phyloP scores from a whole-genome alignment of 2,329 filamentous ascomycete genomes.

The Clonostachys sp. region DNA sequence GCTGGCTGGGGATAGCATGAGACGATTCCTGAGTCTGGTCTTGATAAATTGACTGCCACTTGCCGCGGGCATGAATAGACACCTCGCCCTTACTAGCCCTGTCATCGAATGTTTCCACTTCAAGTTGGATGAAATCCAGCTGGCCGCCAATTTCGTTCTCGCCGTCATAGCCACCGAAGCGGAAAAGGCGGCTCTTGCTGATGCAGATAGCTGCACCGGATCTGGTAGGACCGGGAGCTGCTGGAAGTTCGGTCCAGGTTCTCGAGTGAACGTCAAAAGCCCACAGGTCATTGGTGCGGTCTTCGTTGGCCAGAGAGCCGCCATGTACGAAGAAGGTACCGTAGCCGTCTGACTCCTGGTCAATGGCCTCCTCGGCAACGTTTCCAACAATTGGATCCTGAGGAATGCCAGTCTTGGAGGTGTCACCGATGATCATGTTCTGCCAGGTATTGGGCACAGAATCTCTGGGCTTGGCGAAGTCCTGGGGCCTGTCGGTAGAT shows the following conservation, averaged over 20 bases:
- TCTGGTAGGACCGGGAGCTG: conserved; percentile 62
- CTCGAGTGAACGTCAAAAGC: conserved; percentile 62
- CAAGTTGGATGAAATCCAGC: conserved; percentile 61
- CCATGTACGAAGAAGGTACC: conserved; percentile 74
- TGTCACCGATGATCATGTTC: conserved; percentile 52
- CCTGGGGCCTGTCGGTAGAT: conserved; percentile 50
- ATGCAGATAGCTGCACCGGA: conserved; percentile 66
- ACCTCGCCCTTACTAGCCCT: conserved; percentile 41
- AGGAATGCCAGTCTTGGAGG: conserved; percentile 49
- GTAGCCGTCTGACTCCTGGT: conserved; percentile 57
- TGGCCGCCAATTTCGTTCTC: conserved; percentile 63
- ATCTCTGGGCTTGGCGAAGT: conserved; percentile 30
- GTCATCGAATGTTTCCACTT: conserved; percentile 51
- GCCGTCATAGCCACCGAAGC: conserved; percentile 79
- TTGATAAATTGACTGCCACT: conserved; percentile 49
- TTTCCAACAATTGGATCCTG: conserved; percentile 54
- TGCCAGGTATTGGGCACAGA: conserved; percentile 41
- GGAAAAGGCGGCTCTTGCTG: conserved; percentile 60
- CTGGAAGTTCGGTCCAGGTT: conserved; percentile 63
- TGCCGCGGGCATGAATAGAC: conserved; percentile 40
- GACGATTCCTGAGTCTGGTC: conserved; percentile 21
- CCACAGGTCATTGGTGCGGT: conserved; percentile 68
- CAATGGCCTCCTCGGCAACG: conserved; percentile 52
- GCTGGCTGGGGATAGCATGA: conserved; percentile 26
- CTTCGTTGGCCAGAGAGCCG: conserved; percentile 61